phyloP scores from a whole-genome alignment of 2,329 filamentous ascomycete genomes.

The Fusarium bactridioides region DNA sequence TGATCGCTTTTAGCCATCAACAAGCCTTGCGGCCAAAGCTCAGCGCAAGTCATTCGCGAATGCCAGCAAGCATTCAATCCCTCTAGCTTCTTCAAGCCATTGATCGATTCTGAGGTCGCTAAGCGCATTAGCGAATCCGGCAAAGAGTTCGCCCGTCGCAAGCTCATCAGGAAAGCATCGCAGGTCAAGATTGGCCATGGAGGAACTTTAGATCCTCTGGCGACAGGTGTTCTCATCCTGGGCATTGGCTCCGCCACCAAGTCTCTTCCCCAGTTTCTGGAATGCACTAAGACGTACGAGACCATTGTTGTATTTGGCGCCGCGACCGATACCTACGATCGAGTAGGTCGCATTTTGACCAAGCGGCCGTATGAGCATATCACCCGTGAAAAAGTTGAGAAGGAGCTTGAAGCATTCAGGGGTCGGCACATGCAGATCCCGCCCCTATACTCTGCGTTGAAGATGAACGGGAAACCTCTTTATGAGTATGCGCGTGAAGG shows the following conservation, averaged over 20 bases:
- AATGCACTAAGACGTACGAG: slow-evolving; percentile 94
- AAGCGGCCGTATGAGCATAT: slow-evolving; percentile 81
- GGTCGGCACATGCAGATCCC: slow-evolving; percentile 90
- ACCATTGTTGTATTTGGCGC: slow-evolving; percentile 88
- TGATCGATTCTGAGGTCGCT: slow-evolving; percentile 70
- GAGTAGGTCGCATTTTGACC: slow-evolving; percentile 81
- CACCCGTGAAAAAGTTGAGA: slow-evolving; percentile 79
- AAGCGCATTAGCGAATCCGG: slow-evolving; percentile 64
- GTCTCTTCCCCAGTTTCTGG: slow-evolving; percentile 76
- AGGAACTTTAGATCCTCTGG: slow-evolving; percentile 92
- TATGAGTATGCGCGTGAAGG: slow-evolving; percentile 97
- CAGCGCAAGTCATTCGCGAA: slow-evolving; percentile 88
- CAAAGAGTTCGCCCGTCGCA: slow-evolving; percentile 67
- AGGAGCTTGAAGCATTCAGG: slow-evolving; percentile 76
- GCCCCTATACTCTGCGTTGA: slow-evolving; percentile 90
- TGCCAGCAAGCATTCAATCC: slow-evolving; percentile 85
- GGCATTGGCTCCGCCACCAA: slow-evolving; percentile 92
- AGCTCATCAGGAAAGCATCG: slow-evolving; percentile 63
- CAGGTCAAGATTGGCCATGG: slow-evolving; percentile 96
- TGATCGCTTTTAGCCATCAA: slow-evolving; percentile 73
- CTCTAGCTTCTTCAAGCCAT: slow-evolving; percentile 80
- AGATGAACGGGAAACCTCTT: slow-evolving; percentile 90
- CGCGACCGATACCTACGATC: slow-evolving; percentile 92
- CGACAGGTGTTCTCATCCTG: slow-evolving; percentile 89
- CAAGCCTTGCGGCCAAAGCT: slow-evolving; percentile 87